Evolutionary conservation across 140 eudicot species (phyloP), one percentile per base, ranked within the genome.

Genomic region (Stevia rebaudiana): DNA sequence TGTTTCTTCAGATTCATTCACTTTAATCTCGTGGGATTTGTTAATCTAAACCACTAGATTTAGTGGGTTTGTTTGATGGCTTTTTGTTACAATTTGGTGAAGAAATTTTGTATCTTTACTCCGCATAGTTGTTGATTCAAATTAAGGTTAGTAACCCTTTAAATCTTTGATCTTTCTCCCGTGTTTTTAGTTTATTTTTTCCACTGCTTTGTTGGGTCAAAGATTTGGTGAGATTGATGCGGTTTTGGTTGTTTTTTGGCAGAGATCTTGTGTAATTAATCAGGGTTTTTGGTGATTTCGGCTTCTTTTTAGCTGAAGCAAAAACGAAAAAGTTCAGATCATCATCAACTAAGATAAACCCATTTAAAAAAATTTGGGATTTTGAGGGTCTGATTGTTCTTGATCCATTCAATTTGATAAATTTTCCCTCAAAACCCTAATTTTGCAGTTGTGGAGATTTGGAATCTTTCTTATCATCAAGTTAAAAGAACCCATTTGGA

Each of bases 391-490:
- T 65, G 33, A 7, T 30, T 31, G 46, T 17, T 64, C 58, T 46
- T 28, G 37, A 30, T 43, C 28, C 17, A 64, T 64, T 9, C 54
- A 16, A 48, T 33, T 37, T 36, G 46, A 35, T 33, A 25, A 31
- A 56, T 56, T 33, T 56, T 7, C 6, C 25, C 19, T 4, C 30
- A 17, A 35, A 56, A 3, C 23, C 43, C 43, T 56, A 17, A 31
- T 16, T 57, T 7, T 58, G 35, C 49, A 68, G 64, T 73, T 79
- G 85, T 86, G 92, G 87, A 83, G 97, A 86, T 89, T 85, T 77
- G 85, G 85, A 87, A 73, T n/a, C 50, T 75, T 10, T 69, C 74
- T 70, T 82, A 67, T 70, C 73, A 23, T 70, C 37, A 48, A 22
- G 6, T 28, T 61, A 61, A 40, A 48, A 59, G 2, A 35, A 37